A percentile compares a stretch with the other conserved stretches of the same genome.
Evolutionary conservation across 2,329 filamentous ascomycete genomes (phyloP).

Genomic region (Microcyclospora tardicrescens): DNA sequence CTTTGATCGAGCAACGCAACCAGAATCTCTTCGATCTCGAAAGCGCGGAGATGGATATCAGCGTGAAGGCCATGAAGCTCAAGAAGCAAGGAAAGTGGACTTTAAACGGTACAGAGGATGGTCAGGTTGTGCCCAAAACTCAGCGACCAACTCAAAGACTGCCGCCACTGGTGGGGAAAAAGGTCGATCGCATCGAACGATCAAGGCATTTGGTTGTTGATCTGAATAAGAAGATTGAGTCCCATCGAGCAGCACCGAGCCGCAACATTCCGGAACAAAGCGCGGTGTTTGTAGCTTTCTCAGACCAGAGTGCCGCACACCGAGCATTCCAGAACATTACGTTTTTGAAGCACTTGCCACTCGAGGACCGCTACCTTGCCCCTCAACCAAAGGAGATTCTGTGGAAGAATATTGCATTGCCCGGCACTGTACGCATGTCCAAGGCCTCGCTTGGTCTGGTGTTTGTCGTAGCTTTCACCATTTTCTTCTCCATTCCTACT

Average conservation of each 20-base stretch:
- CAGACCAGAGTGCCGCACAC: slow-evolving; percentile 69
- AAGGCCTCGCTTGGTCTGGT: slow-evolving; percentile 18
- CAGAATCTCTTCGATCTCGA: slow-evolving; percentile 32
- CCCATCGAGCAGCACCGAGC: slow-evolving; percentile 41
- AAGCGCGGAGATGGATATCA: slow-evolving; percentile 31
- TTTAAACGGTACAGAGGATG: slow-evolving; percentile 8
- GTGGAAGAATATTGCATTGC: slow-evolving; percentile 33
- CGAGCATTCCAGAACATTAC: slow-evolving; percentile 54
- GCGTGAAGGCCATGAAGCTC: slow-evolving; percentile 22
- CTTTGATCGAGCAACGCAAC: slow-evolving; percentile 32
- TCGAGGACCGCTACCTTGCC: slow-evolving; percentile 31
- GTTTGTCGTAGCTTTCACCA: slow-evolving; percentile 23
- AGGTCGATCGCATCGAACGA: slow-evolving; percentile 89
- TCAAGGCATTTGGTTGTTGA: slow-evolving; percentile 61
- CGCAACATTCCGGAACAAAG: slow-evolving; percentile 51
- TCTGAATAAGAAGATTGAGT: slow-evolving; percentile 55
- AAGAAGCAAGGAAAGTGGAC: slow-evolving; percentile 6
- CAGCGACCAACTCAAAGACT: slow-evolving; percentile 52
- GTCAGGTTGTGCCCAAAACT: slow-evolving; percentile 23
- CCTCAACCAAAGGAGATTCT: slow-evolving; percentile 34
- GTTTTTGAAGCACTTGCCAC: slow-evolving; percentile 21
- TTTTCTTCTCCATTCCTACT: slow-evolving; percentile 25
- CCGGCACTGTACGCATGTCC: slow-evolving; percentile 14
- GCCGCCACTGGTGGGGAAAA: slow-evolving; percentile 59
- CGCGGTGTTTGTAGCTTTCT: slow-evolving; percentile 81